Base-by-base conservation (phyloP, 805 yeast genomes). In the Hermanozyma aechmeae region DNA sequence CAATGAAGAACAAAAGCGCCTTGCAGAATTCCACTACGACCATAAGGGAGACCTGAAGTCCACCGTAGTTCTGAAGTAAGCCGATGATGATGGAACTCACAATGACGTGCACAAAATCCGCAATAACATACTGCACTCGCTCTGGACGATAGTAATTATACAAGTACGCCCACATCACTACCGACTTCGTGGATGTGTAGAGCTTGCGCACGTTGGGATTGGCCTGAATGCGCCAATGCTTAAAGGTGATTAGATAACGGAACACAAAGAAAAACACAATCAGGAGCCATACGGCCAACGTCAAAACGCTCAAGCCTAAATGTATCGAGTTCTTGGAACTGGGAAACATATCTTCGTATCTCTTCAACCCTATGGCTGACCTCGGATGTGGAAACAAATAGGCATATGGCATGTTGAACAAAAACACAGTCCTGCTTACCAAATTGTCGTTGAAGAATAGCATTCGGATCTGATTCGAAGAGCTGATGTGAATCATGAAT, bases 121-220 rank as follows among this genome's bases (percentile, higher is more conserved):
- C 38, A 2, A 56, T 38, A 10, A 61, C 56, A 37, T 51, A 71
- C 29, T 46, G 49, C 2, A 64, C 55, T 33, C 52, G 49, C 11
- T 53, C 44, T 1, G 76, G 74, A 15, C 59, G 55, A 42, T 61
- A 67, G 12, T 53, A 50, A 30, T 58, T 54, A 43, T 71, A 72
- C 15, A 58, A 41, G 26, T 53, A 50, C 4, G 67, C 59, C 75
- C 76, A 73, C 3, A 61, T 30, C 28, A 69, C 52, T 23, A 71
- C 61, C 5, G 61, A 49, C 29, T 55, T 60, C 31, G 69, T 51
- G 2, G 75, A 69, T 3, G 73, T 61, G 39, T 71, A 73, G 4
- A 72, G 39, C 34, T 50, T 48, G 3, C 52, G 30, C 12, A 54
- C 39, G 9, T 45, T 51, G 13, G 37, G 37, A 31, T 39, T 51